These are phyloP conservation scores for Oemleria cerasiformis DNA, from an alignment of 306 rosid genomes.

Conservation along the genomic window DNA sequence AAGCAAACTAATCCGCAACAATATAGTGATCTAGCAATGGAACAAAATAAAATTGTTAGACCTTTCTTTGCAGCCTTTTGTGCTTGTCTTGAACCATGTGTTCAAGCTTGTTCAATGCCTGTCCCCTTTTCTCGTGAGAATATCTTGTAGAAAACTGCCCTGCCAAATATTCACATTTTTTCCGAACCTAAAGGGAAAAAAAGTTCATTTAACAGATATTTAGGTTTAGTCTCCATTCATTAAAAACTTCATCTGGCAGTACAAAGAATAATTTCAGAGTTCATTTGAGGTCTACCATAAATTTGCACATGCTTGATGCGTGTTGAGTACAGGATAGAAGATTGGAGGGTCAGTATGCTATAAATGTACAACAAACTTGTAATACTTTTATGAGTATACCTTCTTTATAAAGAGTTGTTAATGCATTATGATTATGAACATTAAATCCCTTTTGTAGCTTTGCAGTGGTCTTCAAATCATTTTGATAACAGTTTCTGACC, in stretches of 20 bases:
- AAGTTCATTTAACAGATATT: neutral
- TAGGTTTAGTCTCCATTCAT: neutral
- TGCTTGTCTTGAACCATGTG: constrained; percentile 47
- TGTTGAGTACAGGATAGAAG: neutral
- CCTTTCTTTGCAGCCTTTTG: constrained; percentile 65
- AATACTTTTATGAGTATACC: neutral
- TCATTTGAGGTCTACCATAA: neutral
- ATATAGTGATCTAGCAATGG: neutral
- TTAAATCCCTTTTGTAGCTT: neutral
- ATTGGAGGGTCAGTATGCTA: neutral
- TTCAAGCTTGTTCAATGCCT: constrained; percentile 45
- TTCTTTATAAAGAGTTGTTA: too few relatives aligned
- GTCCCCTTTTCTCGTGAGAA: constrained; percentile 50
- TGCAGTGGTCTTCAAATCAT: neutral
- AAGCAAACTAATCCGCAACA: neutral
- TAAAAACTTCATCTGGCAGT: neutral
- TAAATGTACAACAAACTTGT: neutral
- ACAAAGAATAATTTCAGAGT: neutral
- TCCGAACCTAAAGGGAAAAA: constrained; percentile 56
- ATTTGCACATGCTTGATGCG: neutral
- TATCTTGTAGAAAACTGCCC: constrained; percentile 52
- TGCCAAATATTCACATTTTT: constrained; percentile 64
- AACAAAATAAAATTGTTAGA: constrained; percentile 20
- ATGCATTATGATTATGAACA: too few relatives aligned
- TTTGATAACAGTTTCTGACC: neutral